These are phyloP conservation scores for Solanum hybrid DNA, from an alignment of 305 asterid genomes.

Conservation along the genomic window DNA sequence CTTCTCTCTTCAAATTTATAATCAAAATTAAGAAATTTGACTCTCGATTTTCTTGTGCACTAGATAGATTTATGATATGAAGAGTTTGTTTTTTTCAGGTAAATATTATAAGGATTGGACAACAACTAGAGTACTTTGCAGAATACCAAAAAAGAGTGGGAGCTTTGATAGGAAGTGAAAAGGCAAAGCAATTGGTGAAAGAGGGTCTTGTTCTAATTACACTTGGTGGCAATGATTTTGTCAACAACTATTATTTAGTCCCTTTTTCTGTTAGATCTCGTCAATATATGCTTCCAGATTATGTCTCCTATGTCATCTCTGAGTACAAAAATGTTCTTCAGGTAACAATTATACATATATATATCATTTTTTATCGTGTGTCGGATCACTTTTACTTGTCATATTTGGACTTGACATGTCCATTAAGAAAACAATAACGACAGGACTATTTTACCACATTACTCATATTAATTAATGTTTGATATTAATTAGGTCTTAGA, in stretches of 20 bases:
- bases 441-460: too few species aligned
- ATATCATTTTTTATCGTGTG: too few species aligned
- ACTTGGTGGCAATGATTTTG: conserved; percentile 75
- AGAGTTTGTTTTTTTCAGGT: conserved; percentile 23
- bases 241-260: conserved; percentile 53
- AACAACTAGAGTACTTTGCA: conserved; percentile 33
- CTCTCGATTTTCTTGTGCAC: not conserved
- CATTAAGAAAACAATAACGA: too few species aligned
- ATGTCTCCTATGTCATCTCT: conserved; percentile 40
- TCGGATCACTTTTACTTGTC: too few species aligned
- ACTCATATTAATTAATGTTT: too few species aligned
- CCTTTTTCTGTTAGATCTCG: conserved; percentile 46
- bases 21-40: not conserved
- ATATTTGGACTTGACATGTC: too few species aligned
- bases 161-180: conserved; percentile 24
- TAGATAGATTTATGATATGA: not conserved
- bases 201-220: conserved; percentile 41
- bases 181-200: conserved; percentile 22
- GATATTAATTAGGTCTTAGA: too few species aligned
- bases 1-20: too few species aligned
- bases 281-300: conserved; percentile 35
- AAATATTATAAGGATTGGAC: conserved; percentile 41
- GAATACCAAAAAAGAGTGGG: conserved; percentile 44
- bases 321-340: conserved; percentile 49
- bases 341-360: conserved; percentile 15